Conservation (phyloP, 495 filamentous ascomycete genomes). For the Pseudoneurospora amorphoporcata region DNA sequence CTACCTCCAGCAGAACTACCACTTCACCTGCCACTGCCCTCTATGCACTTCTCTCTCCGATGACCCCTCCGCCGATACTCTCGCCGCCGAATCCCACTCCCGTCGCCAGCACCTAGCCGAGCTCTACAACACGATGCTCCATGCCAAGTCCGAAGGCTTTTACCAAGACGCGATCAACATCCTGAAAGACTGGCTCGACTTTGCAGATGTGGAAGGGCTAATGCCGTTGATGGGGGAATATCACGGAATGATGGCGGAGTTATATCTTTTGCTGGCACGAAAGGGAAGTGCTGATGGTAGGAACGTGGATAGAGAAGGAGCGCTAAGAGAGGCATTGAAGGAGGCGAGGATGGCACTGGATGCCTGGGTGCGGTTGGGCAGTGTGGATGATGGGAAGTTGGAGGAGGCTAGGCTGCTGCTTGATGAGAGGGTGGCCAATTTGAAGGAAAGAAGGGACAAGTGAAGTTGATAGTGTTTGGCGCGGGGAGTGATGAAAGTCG, state of each 20-base stretch:
- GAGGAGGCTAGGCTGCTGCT: constrained; percentile 18
- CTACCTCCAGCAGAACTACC: constrained; percentile 24
- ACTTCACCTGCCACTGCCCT: constrained; percentile 30
- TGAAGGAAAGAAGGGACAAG: background rate
- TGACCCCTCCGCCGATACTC: background rate
- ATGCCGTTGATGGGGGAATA: constrained; percentile 24
- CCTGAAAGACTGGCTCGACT: constrained; percentile 20
- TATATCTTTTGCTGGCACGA: constrained; percentile 26
- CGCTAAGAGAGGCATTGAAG: constrained; percentile 17
- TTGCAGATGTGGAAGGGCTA: constrained; percentile 24
- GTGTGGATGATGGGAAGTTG: constrained; percentile 22
- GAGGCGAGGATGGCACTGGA: constrained; percentile 30
- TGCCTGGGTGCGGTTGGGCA: constrained; percentile 25
- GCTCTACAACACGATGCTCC: constrained; percentile 19
- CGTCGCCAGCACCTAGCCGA: constrained; percentile 22
- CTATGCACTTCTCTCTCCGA: constrained; percentile 25
- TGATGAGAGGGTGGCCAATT: constrained; percentile 6
- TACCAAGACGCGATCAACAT: constrained; percentile 26
- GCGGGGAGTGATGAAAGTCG: background rate
- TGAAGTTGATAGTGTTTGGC: background rate
- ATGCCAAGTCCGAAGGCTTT: constrained; percentile 22
- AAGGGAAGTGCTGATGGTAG: constrained; percentile 7
- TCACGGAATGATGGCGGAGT: constrained; percentile 26
- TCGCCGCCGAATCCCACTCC: constrained; percentile 23
- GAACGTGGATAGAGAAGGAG: constrained; percentile 6